A percentile compares a stretch with the other conserved stretches of the same genome.
Conservation (phyloP, 1,284 basidiomycete species). For the Albatrellus sp. region DNA sequence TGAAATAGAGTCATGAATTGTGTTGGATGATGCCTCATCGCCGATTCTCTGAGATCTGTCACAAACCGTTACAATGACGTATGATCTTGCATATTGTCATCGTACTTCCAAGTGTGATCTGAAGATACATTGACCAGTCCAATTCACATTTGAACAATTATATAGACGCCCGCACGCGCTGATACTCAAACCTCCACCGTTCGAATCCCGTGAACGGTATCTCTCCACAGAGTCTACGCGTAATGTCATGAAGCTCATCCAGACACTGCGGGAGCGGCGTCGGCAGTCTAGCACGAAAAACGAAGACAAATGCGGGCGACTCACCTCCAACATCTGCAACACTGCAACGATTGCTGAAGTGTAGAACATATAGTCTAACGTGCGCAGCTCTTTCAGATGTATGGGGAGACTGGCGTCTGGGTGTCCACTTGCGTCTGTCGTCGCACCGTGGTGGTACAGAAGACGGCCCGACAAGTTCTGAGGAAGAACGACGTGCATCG, state of each 20-base stretch:
- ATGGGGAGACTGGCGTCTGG: slow-evolving; percentile 8
- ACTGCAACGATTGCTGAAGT: slow-evolving; percentile 31
- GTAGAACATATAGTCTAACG: slow-evolving; percentile 32
- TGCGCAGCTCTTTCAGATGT: slow-evolving; percentile 18
- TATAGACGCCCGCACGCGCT: not conserved
- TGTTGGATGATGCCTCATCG: no score
- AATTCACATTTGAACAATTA: not conserved
- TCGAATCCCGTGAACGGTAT: slow-evolving; percentile 32
- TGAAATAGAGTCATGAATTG: no score
- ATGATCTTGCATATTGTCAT: no score
- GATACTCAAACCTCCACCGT: slow-evolving; percentile 18
- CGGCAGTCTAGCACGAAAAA: not conserved
- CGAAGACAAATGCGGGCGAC: slow-evolving; percentile 11
- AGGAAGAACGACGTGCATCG: slow-evolving; percentile 31
- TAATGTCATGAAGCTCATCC: slow-evolving; percentile 29
- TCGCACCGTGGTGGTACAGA: slow-evolving; percentile 24
- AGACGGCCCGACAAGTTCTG: slow-evolving; percentile 29
- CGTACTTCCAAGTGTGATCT: no score
- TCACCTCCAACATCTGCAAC: slow-evolving; percentile 28
- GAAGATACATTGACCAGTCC: no score
- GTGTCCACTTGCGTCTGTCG: not conserved
- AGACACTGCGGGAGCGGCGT: slow-evolving; percentile 19
- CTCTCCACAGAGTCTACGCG: slow-evolving; percentile 32
- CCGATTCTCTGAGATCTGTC: no score
- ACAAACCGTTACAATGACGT: no score